These are phyloP conservation scores for Candida suzukii DNA, from an alignment of 805 yeast genomes.

Conservation along the genomic window DNA sequence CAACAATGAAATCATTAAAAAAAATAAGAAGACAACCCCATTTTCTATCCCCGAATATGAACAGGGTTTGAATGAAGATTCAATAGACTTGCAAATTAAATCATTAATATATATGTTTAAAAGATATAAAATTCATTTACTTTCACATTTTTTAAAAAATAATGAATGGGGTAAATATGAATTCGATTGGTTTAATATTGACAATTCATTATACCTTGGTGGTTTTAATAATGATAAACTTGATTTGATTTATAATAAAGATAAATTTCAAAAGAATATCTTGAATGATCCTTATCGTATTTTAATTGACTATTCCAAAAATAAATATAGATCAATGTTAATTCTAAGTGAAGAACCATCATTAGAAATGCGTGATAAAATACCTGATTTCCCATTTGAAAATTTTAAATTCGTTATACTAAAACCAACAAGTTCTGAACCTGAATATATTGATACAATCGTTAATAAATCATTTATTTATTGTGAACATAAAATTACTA, in stretches of 20 bases:
- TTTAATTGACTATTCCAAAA: constrained; percentile 57
- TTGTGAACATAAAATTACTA: constrained; percentile 43
- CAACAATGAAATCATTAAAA: too few species aligned
- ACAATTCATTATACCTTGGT: background rate
- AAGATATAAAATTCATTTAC: constrained; percentile 36
- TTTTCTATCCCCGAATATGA: constrained; percentile 42
- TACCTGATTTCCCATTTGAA: constrained; percentile 17
- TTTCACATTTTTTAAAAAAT: constrained; percentile 34
- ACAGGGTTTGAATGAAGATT: constrained; percentile 44
- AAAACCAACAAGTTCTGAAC: constrained; percentile 33
- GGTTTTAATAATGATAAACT: constrained; percentile 37
- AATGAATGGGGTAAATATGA: constrained; percentile 20
- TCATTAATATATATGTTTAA: constrained; percentile 52
- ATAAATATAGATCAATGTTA: constrained; percentile 57
- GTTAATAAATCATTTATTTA: constrained; percentile 44
- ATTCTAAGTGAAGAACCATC: constrained; percentile 45
- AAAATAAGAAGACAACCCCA: constrained; percentile 12
- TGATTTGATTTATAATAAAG: constrained; percentile 48
- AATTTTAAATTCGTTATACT: constrained; percentile 32
- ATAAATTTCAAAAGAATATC: constrained; percentile 34
- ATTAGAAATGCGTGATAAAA: constrained; percentile 16
- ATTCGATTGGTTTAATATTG: constrained; percentile 12
- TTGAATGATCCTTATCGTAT: constrained; percentile 57
- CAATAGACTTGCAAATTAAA: constrained; percentile 55
- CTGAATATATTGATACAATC: constrained; percentile 37